Base-by-base conservation (phyloP, 257 asterid genomes). In the Mitragyna speciosa region DNA sequence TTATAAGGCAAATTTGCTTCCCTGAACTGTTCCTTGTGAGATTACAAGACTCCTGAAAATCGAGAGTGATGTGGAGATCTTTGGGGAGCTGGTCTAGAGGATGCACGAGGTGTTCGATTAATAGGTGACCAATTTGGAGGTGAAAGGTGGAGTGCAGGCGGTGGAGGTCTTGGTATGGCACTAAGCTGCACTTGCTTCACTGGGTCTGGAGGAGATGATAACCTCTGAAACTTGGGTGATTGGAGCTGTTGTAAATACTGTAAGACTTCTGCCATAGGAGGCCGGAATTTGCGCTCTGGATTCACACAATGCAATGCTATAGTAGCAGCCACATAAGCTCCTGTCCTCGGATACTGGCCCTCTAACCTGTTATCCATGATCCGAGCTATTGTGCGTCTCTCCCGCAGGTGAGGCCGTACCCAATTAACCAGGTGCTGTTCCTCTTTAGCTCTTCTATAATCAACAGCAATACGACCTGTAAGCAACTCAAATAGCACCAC, bases 401-500 rank as follows among this genome's bases (percentile, higher is more conserved):
- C 88, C 15, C 80, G 85, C 26, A 84, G 47, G 59, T 77, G 77
- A 30, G 90, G 85, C 63, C 56, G 84, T 58, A 83, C 88, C 90
- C 90, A 87, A 4, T 65, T 77, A 0, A 87, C 49, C 43, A 87
- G 78, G 31, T 80, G 72, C 56, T 78, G 78, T 48, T 83, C 88
- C 0, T 73, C 75, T 73, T 79, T 72, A 0, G 82, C 70, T 43
- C 75, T 80, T 31, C 74, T 68, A 54, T 75, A 76, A 49, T 87
- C 90, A 8, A 82, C 54, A 5, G 83, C 88, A 0, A 83, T 76
- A 2, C 87, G 84, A 26, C 90, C 90, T 24, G 88, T 84, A 6
- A 87, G 74, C 43, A 87, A 65, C 84, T 87, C 90, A 73, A 84
- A 78, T 36, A 87, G 78, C 48, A 87, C 90, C 15, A 84, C 85